Evolutionary conservation across 2,329 filamentous ascomycete genomes (phyloP).

Genomic region (Seiridium cupressi): DNA sequence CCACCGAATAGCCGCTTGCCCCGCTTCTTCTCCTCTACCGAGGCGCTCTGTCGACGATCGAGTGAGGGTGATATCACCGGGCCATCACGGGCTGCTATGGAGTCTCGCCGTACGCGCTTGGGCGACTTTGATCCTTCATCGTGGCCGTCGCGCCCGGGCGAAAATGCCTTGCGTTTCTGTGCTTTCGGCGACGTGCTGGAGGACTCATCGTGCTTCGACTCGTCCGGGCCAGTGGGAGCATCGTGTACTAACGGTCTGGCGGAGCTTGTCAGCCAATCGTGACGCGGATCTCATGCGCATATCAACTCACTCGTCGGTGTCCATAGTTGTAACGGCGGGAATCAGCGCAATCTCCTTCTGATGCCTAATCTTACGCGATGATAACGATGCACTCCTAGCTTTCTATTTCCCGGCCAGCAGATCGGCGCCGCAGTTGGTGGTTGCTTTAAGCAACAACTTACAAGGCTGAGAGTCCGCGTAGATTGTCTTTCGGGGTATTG

Average conservation of each 20-base stretch:
- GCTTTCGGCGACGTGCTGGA: background rate
- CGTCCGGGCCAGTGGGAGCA: background rate
- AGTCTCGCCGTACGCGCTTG: slow-evolving; percentile 21
- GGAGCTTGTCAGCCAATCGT: slow-evolving; percentile 8
- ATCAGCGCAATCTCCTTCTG: background rate
- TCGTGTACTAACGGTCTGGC: slow-evolving; percentile 14
- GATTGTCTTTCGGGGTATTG: too few species aligned
- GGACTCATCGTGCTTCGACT: background rate
- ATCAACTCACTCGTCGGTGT: slow-evolving; percentile 1
- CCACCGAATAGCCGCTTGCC: slow-evolving; percentile 85
- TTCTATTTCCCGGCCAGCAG: background rate
- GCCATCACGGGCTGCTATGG: slow-evolving; percentile 15
- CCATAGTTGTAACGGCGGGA: background rate
- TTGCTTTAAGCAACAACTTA: background rate
- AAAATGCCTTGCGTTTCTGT: slow-evolving; percentile 31
- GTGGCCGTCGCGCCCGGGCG: slow-evolving; percentile 17
- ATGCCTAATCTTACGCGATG: background rate
- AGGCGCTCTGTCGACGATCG: slow-evolving; percentile 40
- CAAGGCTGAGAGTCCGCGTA: background rate
- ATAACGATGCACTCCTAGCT: background rate
- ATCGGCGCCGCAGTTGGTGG: background rate
- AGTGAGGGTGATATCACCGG: slow-evolving; percentile 9
- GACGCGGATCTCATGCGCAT: background rate
- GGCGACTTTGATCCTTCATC: slow-evolving; percentile 16
- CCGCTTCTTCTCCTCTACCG: slow-evolving; percentile 75